A percentile compares a stretch with the other conserved stretches of the same genome.
These are phyloP conservation scores for Boletus sp. DNA, from an alignment of 1,284 basidiomycete species.

Conservation along the genomic window DNA sequence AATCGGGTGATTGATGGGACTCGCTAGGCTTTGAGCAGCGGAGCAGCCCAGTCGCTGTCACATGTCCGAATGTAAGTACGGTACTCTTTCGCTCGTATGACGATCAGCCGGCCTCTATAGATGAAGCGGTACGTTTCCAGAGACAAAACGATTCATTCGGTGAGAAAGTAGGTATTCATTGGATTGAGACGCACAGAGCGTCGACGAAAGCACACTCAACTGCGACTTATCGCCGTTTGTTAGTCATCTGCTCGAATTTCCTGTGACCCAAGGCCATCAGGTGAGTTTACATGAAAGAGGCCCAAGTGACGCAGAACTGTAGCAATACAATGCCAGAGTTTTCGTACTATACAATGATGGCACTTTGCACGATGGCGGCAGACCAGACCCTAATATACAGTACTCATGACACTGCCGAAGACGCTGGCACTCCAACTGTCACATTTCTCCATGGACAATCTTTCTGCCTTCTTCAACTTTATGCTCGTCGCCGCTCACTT, in stretches of 20 bases:
- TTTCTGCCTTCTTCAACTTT: conserved; percentile 41
- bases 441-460: conserved; percentile 28
- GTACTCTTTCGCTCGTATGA: too few species aligned
- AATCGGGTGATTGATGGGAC: too few species aligned
- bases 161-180: too few species aligned
- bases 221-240: too few species aligned
- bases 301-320: not conserved
- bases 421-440: conserved; percentile 6
- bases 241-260: not conserved
- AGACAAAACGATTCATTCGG: not conserved
- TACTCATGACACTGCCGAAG: not conserved
- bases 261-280: not conserved
- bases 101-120: not conserved
- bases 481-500: conserved; percentile 38
- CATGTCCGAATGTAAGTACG: not conserved
- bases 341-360: conserved; percentile 10
- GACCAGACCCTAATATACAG: conserved; percentile 6
- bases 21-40: too few species aligned
- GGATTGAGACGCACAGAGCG: not conserved
- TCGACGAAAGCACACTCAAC: not conserved
- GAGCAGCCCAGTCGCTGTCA: not conserved
- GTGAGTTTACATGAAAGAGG: too few species aligned
- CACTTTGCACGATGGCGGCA: not conserved
- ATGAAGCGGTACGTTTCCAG: not conserved
- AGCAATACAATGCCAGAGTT: conserved; percentile 4